Evolutionary conservation across 2,329 filamentous ascomycete species (phyloP), one percentile per base, ranked within the genome.

Genomic region (Neofusicoccum cordaticola): DNA sequence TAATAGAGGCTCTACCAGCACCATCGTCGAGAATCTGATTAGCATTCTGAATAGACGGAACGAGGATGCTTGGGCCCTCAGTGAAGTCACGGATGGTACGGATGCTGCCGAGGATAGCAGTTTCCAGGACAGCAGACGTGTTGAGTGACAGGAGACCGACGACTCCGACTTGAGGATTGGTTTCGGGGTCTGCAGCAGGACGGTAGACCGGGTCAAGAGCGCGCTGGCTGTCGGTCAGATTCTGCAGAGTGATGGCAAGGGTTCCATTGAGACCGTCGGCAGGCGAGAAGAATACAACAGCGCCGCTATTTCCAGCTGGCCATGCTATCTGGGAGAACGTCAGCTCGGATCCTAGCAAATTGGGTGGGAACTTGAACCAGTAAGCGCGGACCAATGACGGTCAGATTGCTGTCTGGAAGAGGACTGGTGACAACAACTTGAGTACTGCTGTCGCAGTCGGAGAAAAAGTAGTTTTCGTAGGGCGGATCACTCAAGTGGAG

Each of bases 401-500:
- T 81, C 1, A 87, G 74, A 68, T 88, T 81, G 64, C 83, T 86
- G 15, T 81, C 78, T 1, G 79, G 69, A 0, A 83, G 72, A 13
- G 87, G 86, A 65, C 80, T 87, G 0, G 86, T 89, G 0, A 89
- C 76, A 0, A 90, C 82, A 0, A 86, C 84, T 68, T 89, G 87
- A 4, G 81, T 81, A 39, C 84, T 82, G 1, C 82, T 80, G 67
- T 87, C 80, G 72, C 86, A 89, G 70, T 89, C 86, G 0, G 86
- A 88, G 68, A 87, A 86, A 75, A 90, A 88, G 74, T 86, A 88
- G 69, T 89, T 88, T 44, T 86, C 79, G 66, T 88, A 88, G 0
- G 86, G 86, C 1, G 82, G 80, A 67, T 87, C 85, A 37, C 79
- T 83, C 2, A 87, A 75, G 65, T 81, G 76, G 8, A 83, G 72